These are phyloP conservation scores for Kluyveromyces dobzhanskii DNA, from an alignment of 805 yeast species.

Conservation along the genomic window DNA sequence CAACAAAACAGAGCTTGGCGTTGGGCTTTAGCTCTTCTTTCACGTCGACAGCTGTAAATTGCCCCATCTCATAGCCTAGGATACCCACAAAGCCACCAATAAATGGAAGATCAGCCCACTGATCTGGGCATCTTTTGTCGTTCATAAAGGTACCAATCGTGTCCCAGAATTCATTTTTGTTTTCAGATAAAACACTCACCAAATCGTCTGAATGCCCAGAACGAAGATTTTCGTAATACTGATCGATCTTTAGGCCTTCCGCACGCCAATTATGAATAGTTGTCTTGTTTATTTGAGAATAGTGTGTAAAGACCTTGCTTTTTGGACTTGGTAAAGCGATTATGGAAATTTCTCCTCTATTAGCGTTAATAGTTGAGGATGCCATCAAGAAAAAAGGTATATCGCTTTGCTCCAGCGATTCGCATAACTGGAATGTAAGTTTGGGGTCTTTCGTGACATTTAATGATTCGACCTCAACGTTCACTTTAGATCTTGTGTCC, in stretches of 20 bases:
- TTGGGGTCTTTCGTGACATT: conserved; percentile 12
- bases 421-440: conserved; percentile 45
- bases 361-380: conserved; percentile 42
- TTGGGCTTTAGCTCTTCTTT: conserved; percentile 48
- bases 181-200: conserved; percentile 13
- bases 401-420: conserved; percentile 25
- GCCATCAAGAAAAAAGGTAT: conserved; percentile 49
- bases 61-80: conserved; percentile 83
- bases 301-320: conserved; percentile 49
- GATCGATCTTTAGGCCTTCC: conserved; percentile 8
- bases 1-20: conserved; percentile 63
- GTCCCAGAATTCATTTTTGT: conserved; percentile 23
- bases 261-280: conserved; percentile 25
- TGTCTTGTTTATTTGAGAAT: conserved; percentile 37
- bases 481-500: background rate
- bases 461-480: conserved; percentile 5
- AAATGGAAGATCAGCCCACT: conserved; percentile 52
- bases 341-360: conserved; percentile 72
- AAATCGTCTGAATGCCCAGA: conserved; percentile 1
- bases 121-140: conserved; percentile 8
- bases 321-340: conserved; percentile 56
- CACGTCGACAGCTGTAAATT: conserved; percentile 34
- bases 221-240: background rate
- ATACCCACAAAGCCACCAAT: conserved; percentile 88
- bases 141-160: conserved; percentile 24